Evolutionary conservation across 495 filamentous ascomycete genomes (phyloP).

Genomic region (Aspergillus sparsus): DNA sequence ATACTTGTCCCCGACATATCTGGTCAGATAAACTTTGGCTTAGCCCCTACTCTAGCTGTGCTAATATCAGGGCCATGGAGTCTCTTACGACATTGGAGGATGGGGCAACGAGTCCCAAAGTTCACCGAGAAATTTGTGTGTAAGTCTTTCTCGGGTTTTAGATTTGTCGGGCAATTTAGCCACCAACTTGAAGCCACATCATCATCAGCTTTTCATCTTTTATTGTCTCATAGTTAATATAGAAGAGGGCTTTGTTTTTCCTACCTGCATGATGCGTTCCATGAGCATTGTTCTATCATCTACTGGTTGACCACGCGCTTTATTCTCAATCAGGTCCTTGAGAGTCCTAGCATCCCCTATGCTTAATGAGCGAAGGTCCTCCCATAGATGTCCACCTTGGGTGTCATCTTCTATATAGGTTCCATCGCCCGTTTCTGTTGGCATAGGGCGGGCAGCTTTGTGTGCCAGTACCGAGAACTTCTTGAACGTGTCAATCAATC

Average conservation of each 20-base stretch:
- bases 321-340: constrained; percentile 52
- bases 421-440: too few relatives aligned
- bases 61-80: background rate
- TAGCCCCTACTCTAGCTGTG: background rate
- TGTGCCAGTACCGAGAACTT: too few relatives aligned
- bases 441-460: too few relatives aligned
- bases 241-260: background rate
- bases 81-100: constrained; percentile 52
- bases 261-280: constrained; percentile 69
- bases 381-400: too few relatives aligned
- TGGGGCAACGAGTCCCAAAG: constrained; percentile 65
- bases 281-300: constrained; percentile 82
- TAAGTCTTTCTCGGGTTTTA: constrained; percentile 62
- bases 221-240: background rate
- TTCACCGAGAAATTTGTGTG: constrained; percentile 67
- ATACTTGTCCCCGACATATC: constrained; percentile 65
- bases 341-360: constrained; percentile 59
- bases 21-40: constrained; percentile 13
- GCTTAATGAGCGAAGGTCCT: constrained; percentile 62
- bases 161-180: constrained; percentile 61
- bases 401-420: too few relatives aligned
- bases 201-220: background rate
- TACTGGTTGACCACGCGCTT: constrained; percentile 54
- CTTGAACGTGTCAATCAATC: too few relatives aligned
- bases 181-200: constrained; percentile 52